Evolutionary conservation across 192 early-diverging fungal species (phyloP).

Genomic region (Coemansia sp.): DNA sequence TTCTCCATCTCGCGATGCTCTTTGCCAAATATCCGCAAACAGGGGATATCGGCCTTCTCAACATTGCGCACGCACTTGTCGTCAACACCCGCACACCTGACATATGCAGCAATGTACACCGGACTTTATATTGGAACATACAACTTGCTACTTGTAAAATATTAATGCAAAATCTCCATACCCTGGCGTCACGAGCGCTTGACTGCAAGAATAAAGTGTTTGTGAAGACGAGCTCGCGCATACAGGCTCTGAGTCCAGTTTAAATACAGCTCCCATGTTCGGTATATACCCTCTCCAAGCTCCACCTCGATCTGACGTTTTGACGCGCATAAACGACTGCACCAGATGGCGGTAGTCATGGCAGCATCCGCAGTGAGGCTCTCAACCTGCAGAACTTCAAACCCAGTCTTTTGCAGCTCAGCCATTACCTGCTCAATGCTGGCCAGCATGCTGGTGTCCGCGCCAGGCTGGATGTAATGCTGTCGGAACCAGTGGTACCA

Average conservation of each 20-base stretch:
- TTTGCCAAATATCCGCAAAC: no score
- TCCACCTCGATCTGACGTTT: constrained; percentile 50
- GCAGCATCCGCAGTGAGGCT: constrained; percentile 49
- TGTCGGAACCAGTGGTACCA: constrained; percentile 55
- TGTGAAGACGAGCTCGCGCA: constrained; percentile 41
- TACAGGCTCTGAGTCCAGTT: constrained; percentile 53
- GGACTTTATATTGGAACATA: no score
- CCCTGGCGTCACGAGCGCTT: constrained; percentile 22
- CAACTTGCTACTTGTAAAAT: not conserved
- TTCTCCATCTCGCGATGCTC: no score
- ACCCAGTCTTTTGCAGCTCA: constrained; percentile 46
- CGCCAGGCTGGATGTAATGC: constrained; percentile 42
- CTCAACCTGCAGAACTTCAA: constrained; percentile 48
- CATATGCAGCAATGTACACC: no score
- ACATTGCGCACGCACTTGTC: no score
- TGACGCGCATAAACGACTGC: constrained; percentile 29
- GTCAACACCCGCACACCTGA: not conserved
- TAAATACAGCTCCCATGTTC: constrained; percentile 51
- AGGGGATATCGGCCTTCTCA: no score
- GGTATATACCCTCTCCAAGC: constrained; percentile 41
- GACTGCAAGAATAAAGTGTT: constrained; percentile 45
- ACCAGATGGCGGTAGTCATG: constrained; percentile 41
- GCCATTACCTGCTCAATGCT: constrained; percentile 41
- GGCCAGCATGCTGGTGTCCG: constrained; percentile 43
- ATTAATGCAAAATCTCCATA: not conserved